Base-by-base conservation (phyloP, 2,329 filamentous ascomycete species). In the Penicillium janthinellum region DNA sequence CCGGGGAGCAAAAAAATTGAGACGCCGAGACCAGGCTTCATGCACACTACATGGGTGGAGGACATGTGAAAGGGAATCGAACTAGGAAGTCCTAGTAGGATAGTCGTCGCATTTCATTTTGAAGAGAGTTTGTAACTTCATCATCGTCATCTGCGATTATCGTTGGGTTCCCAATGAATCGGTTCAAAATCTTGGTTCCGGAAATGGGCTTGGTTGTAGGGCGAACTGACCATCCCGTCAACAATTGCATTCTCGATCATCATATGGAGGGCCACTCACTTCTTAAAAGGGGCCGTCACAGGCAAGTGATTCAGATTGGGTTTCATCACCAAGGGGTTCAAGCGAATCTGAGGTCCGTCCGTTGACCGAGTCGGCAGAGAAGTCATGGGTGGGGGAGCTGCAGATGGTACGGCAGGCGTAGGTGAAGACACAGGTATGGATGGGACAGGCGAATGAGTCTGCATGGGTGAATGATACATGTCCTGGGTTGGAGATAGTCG, bases 141-240 rank as follows among this genome's bases (percentile, higher is more conserved):
- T 68, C 71, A 73, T 54, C 73, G 67, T 56, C 68, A 71, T 17
- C 51, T 53, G 51, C 51, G 51, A 20, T 28, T 53, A 5, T 79
- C 75, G 51, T 71, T 72, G n/a, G 78, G 77, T 42, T 75, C 75
- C 73, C 75, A 81, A 58, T 79, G 77, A 37, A 77, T 75, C 14
- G 78, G 78, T 60, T 81, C 73, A 57, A 82, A 79, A 56, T 81
- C 72, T 35, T 75, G 69, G 61, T 81, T 78, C 56, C 78, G 73
- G 66, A 80, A 80, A 67, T 82, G 77, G 47, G 78, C 77, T 62
- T 78, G 75, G 63, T 79, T 78, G 70, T 77, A 75, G 8, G 77
- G 74, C 11, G 77, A 80, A 60, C 78, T 28, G 22, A 44, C 4
- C 20, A 22, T 17, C n/a, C 6, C 31, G 49, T 58, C 25, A 58